A percentile compares a stretch with the other conserved stretches of the same genome.
Conservation (phyloP, 192 early-diverging fungal genomes). For the Pilaira anomala region DNA sequence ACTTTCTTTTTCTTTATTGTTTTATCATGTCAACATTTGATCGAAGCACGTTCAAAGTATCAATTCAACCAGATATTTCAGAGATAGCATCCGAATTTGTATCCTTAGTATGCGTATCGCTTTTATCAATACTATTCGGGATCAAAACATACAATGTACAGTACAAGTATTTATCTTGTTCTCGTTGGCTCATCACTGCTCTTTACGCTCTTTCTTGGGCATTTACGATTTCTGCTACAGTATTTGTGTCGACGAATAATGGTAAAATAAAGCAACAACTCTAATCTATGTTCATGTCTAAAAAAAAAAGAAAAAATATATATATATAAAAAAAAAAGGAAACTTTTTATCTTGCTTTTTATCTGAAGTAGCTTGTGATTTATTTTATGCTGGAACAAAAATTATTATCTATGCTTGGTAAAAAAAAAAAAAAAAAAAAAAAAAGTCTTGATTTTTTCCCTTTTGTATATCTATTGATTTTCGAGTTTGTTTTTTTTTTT, state of each 20-base stretch:
- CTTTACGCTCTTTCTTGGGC: slow-evolving; percentile 44
- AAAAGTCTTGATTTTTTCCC: no score
- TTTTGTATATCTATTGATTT: no score
- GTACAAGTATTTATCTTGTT: slow-evolving; percentile 25
- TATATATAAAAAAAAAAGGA: background rate
- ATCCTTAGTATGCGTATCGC: slow-evolving; percentile 22
- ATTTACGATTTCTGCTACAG: slow-evolving; percentile 36
- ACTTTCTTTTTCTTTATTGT: no score
- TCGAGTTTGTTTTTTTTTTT: background rate
- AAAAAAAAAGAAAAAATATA: background rate
- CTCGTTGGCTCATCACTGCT: slow-evolving; percentile 33
- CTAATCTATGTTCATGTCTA: background rate
- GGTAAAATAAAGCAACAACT: no score
- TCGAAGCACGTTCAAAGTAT: background rate
- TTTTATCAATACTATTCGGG: slow-evolving; percentile 20
- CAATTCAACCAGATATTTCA: slow-evolving; percentile 15
- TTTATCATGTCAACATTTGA: no score
- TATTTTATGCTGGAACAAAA: slow-evolving; percentile 43
- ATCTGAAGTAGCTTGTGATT: slow-evolving; percentile 38
- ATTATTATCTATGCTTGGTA: slow-evolving; percentile 41
- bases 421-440: background rate
- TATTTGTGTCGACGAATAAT: slow-evolving; percentile 44
- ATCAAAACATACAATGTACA: slow-evolving; percentile 24
- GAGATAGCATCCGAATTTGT: slow-evolving; percentile 27
- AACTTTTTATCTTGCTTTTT: slow-evolving; percentile 35